Percentiles rank a stretch among this genome's conserved stretches.
Conservation (phyloP, 2,329 filamentous ascomycete genomes). For the Harringtonia lauricola region DNA sequence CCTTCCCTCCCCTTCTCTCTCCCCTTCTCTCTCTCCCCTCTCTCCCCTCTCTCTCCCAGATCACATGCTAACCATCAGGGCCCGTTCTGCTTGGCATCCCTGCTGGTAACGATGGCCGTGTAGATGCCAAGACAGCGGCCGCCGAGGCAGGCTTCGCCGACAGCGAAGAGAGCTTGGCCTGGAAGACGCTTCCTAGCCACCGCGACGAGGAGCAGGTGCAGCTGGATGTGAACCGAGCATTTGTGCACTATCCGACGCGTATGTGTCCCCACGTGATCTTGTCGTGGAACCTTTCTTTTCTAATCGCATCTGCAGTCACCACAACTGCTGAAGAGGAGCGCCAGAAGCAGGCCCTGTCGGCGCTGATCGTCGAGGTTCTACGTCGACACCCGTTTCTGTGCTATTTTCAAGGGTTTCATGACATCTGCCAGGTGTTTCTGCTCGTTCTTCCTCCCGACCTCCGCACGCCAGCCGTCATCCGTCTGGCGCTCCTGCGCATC, state of each 20-base stretch:
- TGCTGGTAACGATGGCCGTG: constrained; percentile 1
- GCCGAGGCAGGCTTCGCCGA: constrained; percentile 9
- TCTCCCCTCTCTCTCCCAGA: background rate
- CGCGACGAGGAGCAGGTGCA: constrained; percentile 82
- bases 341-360: constrained; percentile 66
- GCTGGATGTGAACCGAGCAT: constrained; percentile 90
- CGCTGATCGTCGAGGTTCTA: constrained; percentile 71
- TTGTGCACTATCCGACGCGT: constrained; percentile 90
- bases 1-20: constrained; percentile 36
- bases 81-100: constrained; percentile 42
- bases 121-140: constrained; percentile 6
- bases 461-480: constrained; percentile 55
- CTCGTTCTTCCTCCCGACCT: constrained; percentile 61
- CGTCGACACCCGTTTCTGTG: constrained; percentile 72
- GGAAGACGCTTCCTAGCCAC: constrained; percentile 62
- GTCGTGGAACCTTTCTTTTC: no score
- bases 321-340: constrained; percentile 55
- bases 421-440: constrained; percentile 92
- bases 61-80: constrained; percentile 34
- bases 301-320: constrained; percentile 37
- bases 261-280: constrained; percentile 22
- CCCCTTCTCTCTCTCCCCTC: constrained; percentile 34
- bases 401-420: constrained; percentile 98
- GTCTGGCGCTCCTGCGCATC: constrained; percentile 83
- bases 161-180: constrained; percentile 22